phyloP scores from a whole-genome alignment of 176 grass and related monocot species.

The Zizania latifolia region DNA sequence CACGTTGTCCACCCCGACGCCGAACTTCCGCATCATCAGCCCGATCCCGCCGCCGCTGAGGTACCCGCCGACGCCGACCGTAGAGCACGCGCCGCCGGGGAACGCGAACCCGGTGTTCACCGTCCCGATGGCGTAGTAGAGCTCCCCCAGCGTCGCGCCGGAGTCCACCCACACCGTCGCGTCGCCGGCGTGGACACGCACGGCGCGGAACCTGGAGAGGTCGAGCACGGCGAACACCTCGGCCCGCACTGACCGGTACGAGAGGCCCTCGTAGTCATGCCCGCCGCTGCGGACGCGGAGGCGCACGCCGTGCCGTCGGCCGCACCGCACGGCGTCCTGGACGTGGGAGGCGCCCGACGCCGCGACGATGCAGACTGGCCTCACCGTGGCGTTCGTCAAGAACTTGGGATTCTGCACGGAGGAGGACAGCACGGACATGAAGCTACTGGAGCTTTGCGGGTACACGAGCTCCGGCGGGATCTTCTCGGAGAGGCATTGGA shows the following conservation, averaged over 20 bases:
- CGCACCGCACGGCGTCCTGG: conserved; percentile 36
- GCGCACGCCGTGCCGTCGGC: conserved; percentile 16
- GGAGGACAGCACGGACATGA: conserved; percentile 28
- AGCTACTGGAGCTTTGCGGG: conserved; percentile 13
- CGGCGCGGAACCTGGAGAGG: conserved; percentile 15
- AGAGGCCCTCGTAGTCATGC: conserved; percentile 64
- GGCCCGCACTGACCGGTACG: conserved; percentile 36
- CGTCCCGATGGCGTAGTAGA: conserved; percentile 29
- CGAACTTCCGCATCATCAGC: conserved; percentile 27
- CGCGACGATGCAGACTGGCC: conserved; percentile 38
- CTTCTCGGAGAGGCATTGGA: conserved; percentile 26
- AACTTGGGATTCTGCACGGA: conserved; percentile 51
- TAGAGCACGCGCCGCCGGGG: conserved; percentile 4
- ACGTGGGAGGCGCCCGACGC: conserved; percentile 33
- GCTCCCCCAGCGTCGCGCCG: conserved; percentile 18
- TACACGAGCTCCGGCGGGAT: conserved; percentile 13
- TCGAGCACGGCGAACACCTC: conserved; percentile 29
- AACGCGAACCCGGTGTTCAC: conserved; percentile 15
- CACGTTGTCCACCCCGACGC: conserved; percentile 1
- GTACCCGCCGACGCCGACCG: conserved; percentile 15
- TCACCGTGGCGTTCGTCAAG: conserved; percentile 19
- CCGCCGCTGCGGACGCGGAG: conserved; percentile 59
- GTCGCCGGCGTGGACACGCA: not conserved
- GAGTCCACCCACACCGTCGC: conserved; percentile 23
- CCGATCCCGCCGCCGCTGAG: conserved; percentile 20